phyloP scores from a whole-genome alignment of 768 basidiomycete genomes.

The Pleurotus tuoliensis region DNA sequence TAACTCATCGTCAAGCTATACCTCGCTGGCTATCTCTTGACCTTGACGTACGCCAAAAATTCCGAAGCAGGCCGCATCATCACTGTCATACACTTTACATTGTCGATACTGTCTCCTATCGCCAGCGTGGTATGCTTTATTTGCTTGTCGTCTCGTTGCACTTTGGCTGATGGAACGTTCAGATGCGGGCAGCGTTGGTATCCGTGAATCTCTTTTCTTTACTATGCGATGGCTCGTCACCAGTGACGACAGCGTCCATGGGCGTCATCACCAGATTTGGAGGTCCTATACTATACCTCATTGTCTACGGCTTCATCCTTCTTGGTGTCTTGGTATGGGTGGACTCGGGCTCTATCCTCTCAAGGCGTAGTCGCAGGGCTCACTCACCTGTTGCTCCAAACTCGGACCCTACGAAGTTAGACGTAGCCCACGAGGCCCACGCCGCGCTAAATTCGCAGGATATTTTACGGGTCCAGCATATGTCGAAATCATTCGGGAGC shows the following conservation, averaged over 20 bases:
- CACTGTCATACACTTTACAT: slow-evolving; percentile 59
- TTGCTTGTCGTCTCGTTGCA: not conserved
- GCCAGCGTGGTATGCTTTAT: slow-evolving; percentile 54
- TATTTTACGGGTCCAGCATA: slow-evolving; percentile 55
- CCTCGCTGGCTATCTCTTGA: slow-evolving; percentile 63
- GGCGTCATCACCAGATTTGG: slow-evolving; percentile 60
- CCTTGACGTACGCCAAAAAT: slow-evolving; percentile 67
- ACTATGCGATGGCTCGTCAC: slow-evolving; percentile 54
- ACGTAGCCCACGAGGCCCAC: slow-evolving; percentile 53
- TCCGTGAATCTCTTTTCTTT: slow-evolving; percentile 76
- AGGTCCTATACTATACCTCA: slow-evolving; percentile 72
- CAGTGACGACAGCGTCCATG: slow-evolving; percentile 42
- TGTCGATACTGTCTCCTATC: slow-evolving; percentile 66
- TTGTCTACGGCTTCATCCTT: slow-evolving; percentile 54
- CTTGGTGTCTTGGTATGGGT: slow-evolving; percentile 65
- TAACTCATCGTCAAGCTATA: slow-evolving; percentile 42
- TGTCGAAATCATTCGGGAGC: slow-evolving; percentile 57
- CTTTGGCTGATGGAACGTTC: not conserved
- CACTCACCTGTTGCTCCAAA: not conserved
- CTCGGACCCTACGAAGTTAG: slow-evolving; percentile 28
- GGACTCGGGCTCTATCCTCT: slow-evolving; percentile 61
- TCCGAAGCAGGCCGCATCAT: slow-evolving; percentile 50
- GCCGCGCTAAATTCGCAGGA: slow-evolving; percentile 46
- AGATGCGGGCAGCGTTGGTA: slow-evolving; percentile 70
- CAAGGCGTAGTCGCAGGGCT: slow-evolving; percentile 24